phyloP scores from a whole-genome alignment of 768 basidiomycete genomes.

The Lactarius evosmus region DNA sequence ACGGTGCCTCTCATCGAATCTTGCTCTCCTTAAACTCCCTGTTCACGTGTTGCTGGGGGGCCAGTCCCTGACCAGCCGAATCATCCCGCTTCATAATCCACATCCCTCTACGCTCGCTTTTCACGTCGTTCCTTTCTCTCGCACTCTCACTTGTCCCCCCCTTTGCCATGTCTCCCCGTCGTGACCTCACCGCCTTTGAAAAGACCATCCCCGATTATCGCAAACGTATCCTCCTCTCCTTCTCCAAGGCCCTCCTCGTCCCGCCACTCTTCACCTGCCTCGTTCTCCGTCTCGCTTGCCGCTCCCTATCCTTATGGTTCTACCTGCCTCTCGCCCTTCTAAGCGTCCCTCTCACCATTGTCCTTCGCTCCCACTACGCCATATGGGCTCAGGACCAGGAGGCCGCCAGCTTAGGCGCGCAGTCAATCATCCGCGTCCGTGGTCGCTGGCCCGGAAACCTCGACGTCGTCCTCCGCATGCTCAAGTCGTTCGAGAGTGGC shows the following conservation, averaged over 20 bases:
- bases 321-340: conserved; percentile 9
- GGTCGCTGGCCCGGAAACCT: conserved; percentile 37
- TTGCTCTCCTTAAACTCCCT: background rate
- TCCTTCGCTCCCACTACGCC: conserved; percentile 13
- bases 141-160: background rate
- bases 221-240: conserved; percentile 25
- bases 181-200: conserved; percentile 21
- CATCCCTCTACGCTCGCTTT: background rate
- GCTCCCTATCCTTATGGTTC: conserved; percentile 3
- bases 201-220: conserved; percentile 26
- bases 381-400: conserved; percentile 22
- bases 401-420: conserved; percentile 26
- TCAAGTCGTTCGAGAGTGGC: conserved; percentile 28
- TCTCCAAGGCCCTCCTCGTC: conserved; percentile 15
- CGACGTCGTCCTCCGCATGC: conserved; percentile 32
- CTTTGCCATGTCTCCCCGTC: conserved; percentile 19
- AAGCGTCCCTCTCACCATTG: conserved; percentile 13
- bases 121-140: background rate
- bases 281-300: conserved; percentile 1
- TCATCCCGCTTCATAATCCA: background rate
- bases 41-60: background rate
- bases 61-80: background rate
- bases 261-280: conserved; percentile 22
- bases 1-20: background rate
- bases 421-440: conserved; percentile 31